Percentiles rank a stretch among this genome's conserved stretches.
These are phyloP conservation scores for Blyttiomyces sp. DNA, from an alignment of 371 early-diverging fungal species.

Conservation along the genomic window DNA sequence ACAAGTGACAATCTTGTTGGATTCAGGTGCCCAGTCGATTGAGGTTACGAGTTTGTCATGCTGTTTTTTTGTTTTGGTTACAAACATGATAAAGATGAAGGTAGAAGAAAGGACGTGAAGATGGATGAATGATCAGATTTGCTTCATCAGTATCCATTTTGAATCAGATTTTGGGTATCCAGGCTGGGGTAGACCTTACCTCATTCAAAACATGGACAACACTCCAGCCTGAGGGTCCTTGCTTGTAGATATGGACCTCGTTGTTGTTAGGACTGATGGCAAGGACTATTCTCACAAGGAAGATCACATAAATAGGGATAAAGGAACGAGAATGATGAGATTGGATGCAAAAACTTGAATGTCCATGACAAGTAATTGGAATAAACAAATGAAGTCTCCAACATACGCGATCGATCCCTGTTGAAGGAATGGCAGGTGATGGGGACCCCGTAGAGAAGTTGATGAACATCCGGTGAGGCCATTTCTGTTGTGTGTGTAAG, in stretches of 20 bases:
- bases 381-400: too few relatives aligned
- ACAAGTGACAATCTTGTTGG: conserved; percentile 94
- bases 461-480: conserved; percentile 58
- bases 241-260: conserved; percentile 83
- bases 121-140: too few relatives aligned
- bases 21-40: conserved; percentile 94
- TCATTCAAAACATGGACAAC: conserved; percentile 70
- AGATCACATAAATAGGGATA: background rate
- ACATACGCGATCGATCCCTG: conserved; percentile 76
- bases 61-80: conserved; percentile 43
- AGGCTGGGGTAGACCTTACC: too few relatives aligned
- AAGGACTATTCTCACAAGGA: conserved; percentile 64
- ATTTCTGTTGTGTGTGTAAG: too few relatives aligned
- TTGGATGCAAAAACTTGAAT: background rate
- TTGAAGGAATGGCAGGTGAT: conserved; percentile 93
- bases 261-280: conserved; percentile 87
- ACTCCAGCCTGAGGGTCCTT: conserved; percentile 56
- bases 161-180: too few relatives aligned
- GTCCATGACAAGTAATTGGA: too few relatives aligned
- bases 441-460: conserved; percentile 61
- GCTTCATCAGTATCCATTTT: too few relatives aligned
- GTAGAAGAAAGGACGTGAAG: background rate
- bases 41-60: conserved; percentile 95
- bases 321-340: background rate
- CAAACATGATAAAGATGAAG: background rate